Conservation (phyloP, 495 filamentous ascomycete species). For the Tuber brumale region DNA sequence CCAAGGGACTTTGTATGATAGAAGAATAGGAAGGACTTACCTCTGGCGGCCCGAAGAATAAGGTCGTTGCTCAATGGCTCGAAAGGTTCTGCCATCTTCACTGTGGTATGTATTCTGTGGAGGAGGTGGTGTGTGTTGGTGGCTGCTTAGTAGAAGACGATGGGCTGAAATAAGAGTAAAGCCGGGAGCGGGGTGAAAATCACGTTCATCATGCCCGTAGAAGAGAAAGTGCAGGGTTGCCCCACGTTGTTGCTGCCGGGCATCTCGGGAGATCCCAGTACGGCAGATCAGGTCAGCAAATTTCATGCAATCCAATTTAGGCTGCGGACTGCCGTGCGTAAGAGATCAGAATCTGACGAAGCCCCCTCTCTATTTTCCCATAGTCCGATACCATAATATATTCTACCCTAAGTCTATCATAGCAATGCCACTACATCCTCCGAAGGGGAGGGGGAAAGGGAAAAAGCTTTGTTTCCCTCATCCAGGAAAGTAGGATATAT, state of each 20-base stretch:
- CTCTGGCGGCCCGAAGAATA: slow-evolving; percentile 77
- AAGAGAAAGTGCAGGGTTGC: background rate
- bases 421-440: background rate
- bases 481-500: background rate
- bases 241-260: background rate
- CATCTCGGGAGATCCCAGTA: background rate
- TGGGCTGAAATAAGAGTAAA: background rate
- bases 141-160: slow-evolving; percentile 7
- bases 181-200: background rate
- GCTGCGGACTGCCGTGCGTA: background rate
- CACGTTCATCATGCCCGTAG: background rate
- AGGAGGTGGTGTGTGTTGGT: background rate
- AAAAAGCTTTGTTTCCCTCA: background rate
- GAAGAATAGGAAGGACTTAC: slow-evolving; percentile 47
- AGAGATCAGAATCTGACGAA: background rate
- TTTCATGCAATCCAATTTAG: background rate
- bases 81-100: slow-evolving; percentile 58
- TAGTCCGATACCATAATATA: background rate
- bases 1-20: slow-evolving; percentile 8
- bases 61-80: slow-evolving; percentile 83
- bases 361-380: background rate
- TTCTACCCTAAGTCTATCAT: background rate
- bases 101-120: slow-evolving; percentile 10
- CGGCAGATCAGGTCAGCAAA: slow-evolving; percentile 1
- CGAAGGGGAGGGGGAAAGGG: background rate